Base-by-base conservation (phyloP, 2,329 filamentous ascomycete species). In the Diaporthe longicolla region DNA sequence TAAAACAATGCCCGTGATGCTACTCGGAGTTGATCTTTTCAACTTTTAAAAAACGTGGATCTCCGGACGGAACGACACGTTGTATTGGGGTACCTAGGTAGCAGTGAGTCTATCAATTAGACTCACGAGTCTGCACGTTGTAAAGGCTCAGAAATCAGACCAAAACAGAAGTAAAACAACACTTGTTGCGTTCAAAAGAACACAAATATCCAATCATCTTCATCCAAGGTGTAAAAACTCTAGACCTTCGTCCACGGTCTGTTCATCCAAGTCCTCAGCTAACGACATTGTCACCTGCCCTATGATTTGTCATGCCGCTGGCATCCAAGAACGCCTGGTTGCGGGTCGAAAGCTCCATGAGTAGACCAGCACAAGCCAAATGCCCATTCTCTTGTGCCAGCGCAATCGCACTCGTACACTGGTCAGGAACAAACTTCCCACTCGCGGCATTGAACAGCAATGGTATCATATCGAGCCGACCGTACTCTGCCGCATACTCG, bases 401-500 rank as follows among this genome's bases (percentile, higher is more conserved):
- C 26, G 40, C 19, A n/a, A 70, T 48, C 13, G 54, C 66, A 2
- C 4, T 43, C 5, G 19, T 5, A 45, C 35, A 35, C 4, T 70
- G 37, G 1, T 29, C 26, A 29, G 10, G 1, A 7, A 26, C 4
- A 24, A 70, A 58, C 3, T 4, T 19, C 19, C 5, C 24, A 21
- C 24, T 37, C 4, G 40, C 21, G 3, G 54, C 66, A 35, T 35
- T 35, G 9, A 19, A 70, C 13, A 58, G 37, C 3, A 58, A 1
- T 29, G 24, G 4, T 8, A 70, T 48, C 66, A 58, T 48, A 35
- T 45, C 8, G 6, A 70, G 5, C 5, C 66, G 66, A 8, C 66
- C 52, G 24, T 58, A 70, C 54, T 37, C 15, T 13, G 52, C 40
- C 15, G 66, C 66, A 13, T 35, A 48, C 11, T 70, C 37, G 40